phyloP scores from a whole-genome alignment of 225 moss, liverwort and hornwort genomes.

The Pleurozium schreberi region DNA sequence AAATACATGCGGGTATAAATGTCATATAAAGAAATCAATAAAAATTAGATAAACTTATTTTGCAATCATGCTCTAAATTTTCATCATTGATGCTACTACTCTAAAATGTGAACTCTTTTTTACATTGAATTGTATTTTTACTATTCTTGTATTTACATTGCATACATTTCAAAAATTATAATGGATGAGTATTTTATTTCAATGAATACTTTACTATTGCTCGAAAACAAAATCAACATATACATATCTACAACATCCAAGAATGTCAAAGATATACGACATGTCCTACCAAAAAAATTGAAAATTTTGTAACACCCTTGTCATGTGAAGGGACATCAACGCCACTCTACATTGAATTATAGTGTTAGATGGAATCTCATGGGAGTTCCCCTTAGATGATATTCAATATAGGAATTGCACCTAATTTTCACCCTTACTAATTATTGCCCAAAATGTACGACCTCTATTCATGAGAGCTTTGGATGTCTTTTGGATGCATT shows the following conservation, averaged over 20 bases:
- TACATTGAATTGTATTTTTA: background rate
- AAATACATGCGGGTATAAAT: no score
- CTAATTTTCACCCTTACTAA: background rate
- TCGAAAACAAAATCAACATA: background rate
- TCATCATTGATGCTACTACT: background rate
- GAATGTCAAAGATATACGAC: background rate
- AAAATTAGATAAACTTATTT: background rate
- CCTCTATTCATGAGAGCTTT: background rate
- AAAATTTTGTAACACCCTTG: background rate
- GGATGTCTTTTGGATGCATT: background rate
- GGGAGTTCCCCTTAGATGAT: no score
- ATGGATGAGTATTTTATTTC: background rate
- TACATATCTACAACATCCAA: background rate
- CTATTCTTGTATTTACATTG: background rate
- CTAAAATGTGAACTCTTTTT: background rate
- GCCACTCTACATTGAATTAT: no score
- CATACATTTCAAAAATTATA: background rate
- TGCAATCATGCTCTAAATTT: background rate
- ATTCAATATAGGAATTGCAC: accelerated
- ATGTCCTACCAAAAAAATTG: background rate
- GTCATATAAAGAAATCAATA: background rate
- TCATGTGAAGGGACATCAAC: no score
- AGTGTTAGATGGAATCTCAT: no score
- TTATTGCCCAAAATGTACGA: background rate
- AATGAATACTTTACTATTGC: background rate